Base-by-base conservation (phyloP, 2,329 filamentous ascomycete species). In the Plenodomus tracheiphilus region DNA sequence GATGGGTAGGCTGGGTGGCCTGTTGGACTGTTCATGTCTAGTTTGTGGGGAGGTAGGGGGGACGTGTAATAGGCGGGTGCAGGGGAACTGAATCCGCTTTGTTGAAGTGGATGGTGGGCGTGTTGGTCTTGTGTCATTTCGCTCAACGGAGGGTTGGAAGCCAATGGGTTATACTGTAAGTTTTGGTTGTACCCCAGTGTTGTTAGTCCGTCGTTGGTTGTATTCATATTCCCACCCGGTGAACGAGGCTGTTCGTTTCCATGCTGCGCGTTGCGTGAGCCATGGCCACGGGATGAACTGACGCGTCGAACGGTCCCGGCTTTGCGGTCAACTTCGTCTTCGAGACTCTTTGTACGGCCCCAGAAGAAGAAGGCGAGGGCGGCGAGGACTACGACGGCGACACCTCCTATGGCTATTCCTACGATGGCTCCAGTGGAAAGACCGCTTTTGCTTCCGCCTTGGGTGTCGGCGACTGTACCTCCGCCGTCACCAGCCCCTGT, bases 341-440 rank as follows among this genome's bases (percentile, higher is more conserved):
- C 55, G 1, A 67, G 52, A 9, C 50, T 51, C 13, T 56, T 56
- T 21, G 56, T 52, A 17, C 62, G 53, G 40, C 63, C 59, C 46
- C 66, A 63, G 51, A 61, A 66, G 54, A 65, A 68, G 56, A 66
- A 59, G 6, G 66, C 53, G 0, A 62, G 47, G 8, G 56, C 61
- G 2, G 47, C 60, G 0, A 66, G 53, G 13, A 62, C 34, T 2
- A 66, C 13, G 7, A 61, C 53, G 18, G 47, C 39, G 4, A 66
- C 40, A 4, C 81, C 84, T 35, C 82, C 85, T 36, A 85, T 76
- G 74, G 81, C 87, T 69, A 89, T 76, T 1, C 74, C 76, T 1
- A 67, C 74, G 19, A 77, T 75, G 2, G 73, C 70, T 20, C 74
- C 74, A 6, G 56, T 51, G 15, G 66, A 62, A 7, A 77, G 59